Base-by-base conservation (phyloP, 75 land plant genomes). In the Cunninghamia lanceolata region DNA sequence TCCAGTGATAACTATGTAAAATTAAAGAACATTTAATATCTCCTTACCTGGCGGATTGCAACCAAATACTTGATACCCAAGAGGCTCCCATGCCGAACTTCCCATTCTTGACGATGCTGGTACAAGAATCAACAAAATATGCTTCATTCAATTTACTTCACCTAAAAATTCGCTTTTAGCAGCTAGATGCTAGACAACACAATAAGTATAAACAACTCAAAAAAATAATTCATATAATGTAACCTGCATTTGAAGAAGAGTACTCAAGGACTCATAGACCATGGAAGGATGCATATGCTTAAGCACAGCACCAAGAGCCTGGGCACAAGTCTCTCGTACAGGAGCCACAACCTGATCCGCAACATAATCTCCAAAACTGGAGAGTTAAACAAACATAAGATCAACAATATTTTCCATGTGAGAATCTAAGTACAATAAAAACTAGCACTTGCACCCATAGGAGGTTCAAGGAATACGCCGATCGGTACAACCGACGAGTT, bases 271-370 rank as follows among this genome's bases (percentile, higher is more conserved):
- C 86, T 95, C 96, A 86, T 90, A 89, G 82, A 98, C 99, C 82
- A 94, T 84, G 68, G 86, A 79, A 40, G 96, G 96, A 59, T 95
- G 94, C 97, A 98, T 96, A 83, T 93, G 95, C 89, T 95, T 98
- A 45, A 98, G 86, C 54, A 93, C 94, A 35, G 96, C 97, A 88
- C 99, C 99, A 83, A 98, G 87, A 43, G 95, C 99, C 88, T 98
- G 99, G 10, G 99, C 97, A 91, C 99, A 98, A 30, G 99, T 98
- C 91, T 98, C 99, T 9, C 99, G 86, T 35, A 98, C 99, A 73
- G 99, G 99, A 2, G 99, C 99, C 88, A 98, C 99, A 83, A 98
- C 99, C 86, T 98, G 99, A 88, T 98, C 99, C 32, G 99, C 95
- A 68, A 98, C 96, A 88, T 95, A 98, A 88, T 98, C 99, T 75